Evolutionary conservation across 805 yeast genomes (phyloP).

Genomic region (Candida orba): DNA sequence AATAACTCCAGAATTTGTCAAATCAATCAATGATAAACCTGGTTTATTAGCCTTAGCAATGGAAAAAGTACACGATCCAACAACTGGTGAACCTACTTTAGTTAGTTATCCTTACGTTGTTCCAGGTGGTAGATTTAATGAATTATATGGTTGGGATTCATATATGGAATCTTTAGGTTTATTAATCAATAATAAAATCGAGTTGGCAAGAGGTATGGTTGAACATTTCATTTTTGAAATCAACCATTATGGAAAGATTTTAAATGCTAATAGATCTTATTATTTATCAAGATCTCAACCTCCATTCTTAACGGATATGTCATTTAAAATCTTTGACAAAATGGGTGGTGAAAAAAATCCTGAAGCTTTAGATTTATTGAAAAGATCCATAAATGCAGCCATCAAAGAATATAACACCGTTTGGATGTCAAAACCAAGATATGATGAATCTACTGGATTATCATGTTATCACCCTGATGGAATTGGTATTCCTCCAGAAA

Average conservation of each 20-base stretch:
- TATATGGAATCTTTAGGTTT: constrained; percentile 87
- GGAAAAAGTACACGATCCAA: constrained; percentile 43
- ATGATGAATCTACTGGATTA: constrained; percentile 66
- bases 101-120: constrained; percentile 82
- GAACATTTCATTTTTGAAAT: constrained; percentile 90
- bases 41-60: constrained; percentile 82
- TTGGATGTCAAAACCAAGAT: constrained; percentile 73
- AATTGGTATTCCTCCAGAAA: constrained; percentile 92
- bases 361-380: constrained; percentile 53
- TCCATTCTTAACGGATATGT: constrained; percentile 93
- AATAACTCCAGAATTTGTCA: constrained; percentile 71
- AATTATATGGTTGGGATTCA: constrained; percentile 97
- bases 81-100: constrained; percentile 40
- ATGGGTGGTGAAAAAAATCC: constrained; percentile 41
- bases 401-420: constrained; percentile 78
- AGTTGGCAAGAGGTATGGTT: constrained; percentile 82
- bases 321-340: constrained; percentile 56
- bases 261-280: constrained; percentile 91
- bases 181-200: constrained; percentile 54
- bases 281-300: constrained; percentile 92
- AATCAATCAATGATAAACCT: constrained; percentile 72
- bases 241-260: constrained; percentile 80
- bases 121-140: constrained; percentile 97
- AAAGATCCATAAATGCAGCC: constrained; percentile 65
- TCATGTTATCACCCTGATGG: constrained; percentile 91